Conservation (phyloP, 2,329 filamentous ascomycete genomes). For the Colletotrichum nymphaeae region DNA sequence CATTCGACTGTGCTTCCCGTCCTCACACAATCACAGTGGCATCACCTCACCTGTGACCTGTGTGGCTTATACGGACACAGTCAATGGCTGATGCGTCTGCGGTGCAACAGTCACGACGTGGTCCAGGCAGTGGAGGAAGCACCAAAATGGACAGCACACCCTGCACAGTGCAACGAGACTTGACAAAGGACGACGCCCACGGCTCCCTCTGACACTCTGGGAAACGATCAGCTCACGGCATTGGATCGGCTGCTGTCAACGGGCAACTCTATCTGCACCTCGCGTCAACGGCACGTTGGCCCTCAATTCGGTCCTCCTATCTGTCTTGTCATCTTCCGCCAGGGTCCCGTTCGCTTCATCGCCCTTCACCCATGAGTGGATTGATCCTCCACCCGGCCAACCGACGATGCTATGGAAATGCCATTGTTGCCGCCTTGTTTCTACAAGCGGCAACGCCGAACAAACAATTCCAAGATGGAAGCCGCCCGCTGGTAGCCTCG, state of each 20-base stretch:
- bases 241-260: slow-evolving; percentile 28
- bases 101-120: slow-evolving; percentile 17
- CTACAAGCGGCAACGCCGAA: slow-evolving; percentile 26
- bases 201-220: background rate
- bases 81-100: slow-evolving; percentile 3
- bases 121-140: background rate
- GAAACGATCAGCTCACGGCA: slow-evolving; percentile 31
- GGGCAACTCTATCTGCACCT: slow-evolving; percentile 36
- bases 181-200: slow-evolving; percentile 7
- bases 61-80: background rate
- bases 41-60: background rate
- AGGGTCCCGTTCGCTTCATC: slow-evolving; percentile 14
- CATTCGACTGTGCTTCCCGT: slow-evolving; percentile 20
- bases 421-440: slow-evolving; percentile 24
- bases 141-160: slow-evolving; percentile 5
- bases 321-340: slow-evolving; percentile 5
- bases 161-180: slow-evolving; percentile 19
- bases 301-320: background rate
- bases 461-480: slow-evolving; percentile 8
- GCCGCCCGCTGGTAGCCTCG: slow-evolving; percentile 25
- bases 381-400: slow-evolving; percentile 16
- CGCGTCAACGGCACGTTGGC: slow-evolving; percentile 30
- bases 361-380: slow-evolving; percentile 17
- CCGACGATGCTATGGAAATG: slow-evolving; percentile 11
- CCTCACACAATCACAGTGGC: background rate